Evolutionary conservation across 805 yeast species (phyloP), one percentile per base, ranked within the genome.

Genomic region (Jamesozyma jinghongensis): DNA sequence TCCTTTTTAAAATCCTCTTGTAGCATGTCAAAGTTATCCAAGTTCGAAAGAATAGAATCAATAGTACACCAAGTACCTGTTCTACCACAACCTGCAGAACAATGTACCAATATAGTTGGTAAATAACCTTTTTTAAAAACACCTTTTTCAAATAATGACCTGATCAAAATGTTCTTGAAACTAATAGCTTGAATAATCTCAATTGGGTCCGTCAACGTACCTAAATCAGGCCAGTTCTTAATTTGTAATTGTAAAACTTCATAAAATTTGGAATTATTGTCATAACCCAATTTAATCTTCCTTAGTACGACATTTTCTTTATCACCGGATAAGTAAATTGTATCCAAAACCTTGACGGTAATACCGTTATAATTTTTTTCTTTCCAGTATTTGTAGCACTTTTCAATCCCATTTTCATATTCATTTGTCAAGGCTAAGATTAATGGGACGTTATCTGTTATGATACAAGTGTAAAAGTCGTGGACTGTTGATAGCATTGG

Each of bases 31-130:
- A 54, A 51, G 29, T 48, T 53, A 7, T 48, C 42, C 26, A 55
- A 34, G 35, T 54, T 51, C 37, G 79, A 73, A 28, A 76, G 61
- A 18, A 71, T 67, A 0, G 80, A 69, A 53, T 85, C 94, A 18
- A 82, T 63, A 1, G 86, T 75, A 46, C 87, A 77, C 55, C 80
- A 81, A 1, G 95, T 84, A 2, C 98, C 98, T 0, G 97, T 86
- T 43, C 98, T 69, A 16, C 98, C 98, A 56, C 95, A 87, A 0
- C 98, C 98, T 1, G 97, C 97, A 5, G 95, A 85, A 56, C 98
- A 90, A 62, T 90, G 97, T 19, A 83, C 84, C 35, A 86, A 57
- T 5, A 79, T 70, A 18, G 85, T 83, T 0, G 71, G 62, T 1
- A 65, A 57, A n/a, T 56, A 65, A 48, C 34, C 51, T 6, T 50